Evolutionary conservation across 306 rosid species (phyloP), one percentile per base, ranked within the genome.

Genomic region (Fragaria vesca): DNA sequence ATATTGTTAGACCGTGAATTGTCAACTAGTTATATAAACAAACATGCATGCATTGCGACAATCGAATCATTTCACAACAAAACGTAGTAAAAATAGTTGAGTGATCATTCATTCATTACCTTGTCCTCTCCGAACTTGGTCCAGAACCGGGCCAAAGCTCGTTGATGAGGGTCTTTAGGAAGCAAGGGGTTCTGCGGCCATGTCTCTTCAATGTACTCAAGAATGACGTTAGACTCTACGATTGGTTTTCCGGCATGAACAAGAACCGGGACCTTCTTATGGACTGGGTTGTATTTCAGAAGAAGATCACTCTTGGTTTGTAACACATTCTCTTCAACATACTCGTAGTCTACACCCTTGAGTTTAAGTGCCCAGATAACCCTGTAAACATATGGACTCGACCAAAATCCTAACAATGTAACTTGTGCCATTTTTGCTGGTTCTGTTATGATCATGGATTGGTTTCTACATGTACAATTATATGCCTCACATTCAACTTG

Each of bases 301-400:
- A 62, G 68, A 62, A 62, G 68, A 62, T 58, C 69, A 70, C 76
- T 78, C 57, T 78, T 78, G 38, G 69, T 55, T 9, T 26, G 9
- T 26, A 10, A 11, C 36, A 69, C 9, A 57, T 69, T 18, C 67
- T 78, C 76, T 47, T 78, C 76, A 17, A 78, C 55, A 34, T 69
- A 69, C 9, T 78, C 76, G 8, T 69, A 69, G 15, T 69, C 67
- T 40, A 78, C 58, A 28, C 81, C 81, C 62, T 78, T 78, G 38
- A 78, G 76, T 32, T 78, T 78, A 30, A 78, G 81, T 43, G 81
- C 81, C 76, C 76, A 71, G 24, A 70, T 78, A n/a, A 71, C 76
- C 60, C 71, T 60, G 32, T 47, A 46, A 4, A 46, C 61, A 36
- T 0, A 78, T 12, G 63, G 20, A 71, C 81, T 78, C 11, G 30